Evolutionary conservation across 208 protist species (phyloP).

Genomic region (Naegleria fowleri): DNA sequence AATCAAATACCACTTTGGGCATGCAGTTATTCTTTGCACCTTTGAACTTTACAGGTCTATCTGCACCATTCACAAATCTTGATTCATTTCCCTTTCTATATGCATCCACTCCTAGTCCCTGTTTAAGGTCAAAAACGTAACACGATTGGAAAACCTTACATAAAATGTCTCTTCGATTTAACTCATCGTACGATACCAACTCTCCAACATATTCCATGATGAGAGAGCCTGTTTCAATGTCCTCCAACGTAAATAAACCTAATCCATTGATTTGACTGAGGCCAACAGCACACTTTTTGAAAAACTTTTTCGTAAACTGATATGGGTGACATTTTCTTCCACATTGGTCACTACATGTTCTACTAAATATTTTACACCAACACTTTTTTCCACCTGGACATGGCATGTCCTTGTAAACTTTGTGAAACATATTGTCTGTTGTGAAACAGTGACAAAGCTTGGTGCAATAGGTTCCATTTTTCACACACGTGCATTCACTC

Average conservation of each 20-base stretch:
- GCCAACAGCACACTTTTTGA: not conserved
- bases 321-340: not conserved
- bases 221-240: not conserved
- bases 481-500: not conserved
- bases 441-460: not conserved
- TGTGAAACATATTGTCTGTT: not conserved
- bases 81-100: not conserved
- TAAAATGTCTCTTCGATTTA: not conserved
- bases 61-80: not conserved
- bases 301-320: not conserved
- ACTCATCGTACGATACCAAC: not conserved
- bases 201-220: not conserved
- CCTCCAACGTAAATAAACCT: not conserved
- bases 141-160: not conserved
- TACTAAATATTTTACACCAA: not conserved
- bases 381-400: not conserved
- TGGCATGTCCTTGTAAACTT: not conserved
- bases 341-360: not conserved
- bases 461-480: not conserved
- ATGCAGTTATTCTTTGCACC: not conserved
- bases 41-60: not conserved
- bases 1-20: not conserved
- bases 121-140: not conserved
- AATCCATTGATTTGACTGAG: not conserved
- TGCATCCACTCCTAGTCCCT: not conserved